Evolutionary conservation across 78 protist genomes (phyloP).

Genomic region (Guillardia theta): DNA sequence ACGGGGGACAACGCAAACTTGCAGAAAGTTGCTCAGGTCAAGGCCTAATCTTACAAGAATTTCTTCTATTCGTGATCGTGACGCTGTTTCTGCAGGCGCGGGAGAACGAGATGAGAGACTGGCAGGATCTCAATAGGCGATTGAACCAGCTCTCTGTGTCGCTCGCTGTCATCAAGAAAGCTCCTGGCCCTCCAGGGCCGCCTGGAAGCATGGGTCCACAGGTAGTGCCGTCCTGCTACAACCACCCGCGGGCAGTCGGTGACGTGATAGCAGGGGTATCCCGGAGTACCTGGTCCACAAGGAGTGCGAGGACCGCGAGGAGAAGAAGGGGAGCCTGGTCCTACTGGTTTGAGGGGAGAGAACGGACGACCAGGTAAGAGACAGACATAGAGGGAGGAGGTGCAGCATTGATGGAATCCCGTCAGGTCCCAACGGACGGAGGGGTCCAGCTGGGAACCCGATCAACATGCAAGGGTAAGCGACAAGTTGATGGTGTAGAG

Average conservation of each 20-base stretch:
- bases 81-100: background rate
- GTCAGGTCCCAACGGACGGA: background rate
- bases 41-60: no score
- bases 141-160: background rate
- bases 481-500: background rate
- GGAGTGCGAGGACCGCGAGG: background rate
- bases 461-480: background rate
- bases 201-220: background rate
- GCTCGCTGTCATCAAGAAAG: background rate
- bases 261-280: background rate
- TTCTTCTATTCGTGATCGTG: no score
- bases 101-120: background rate
- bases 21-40: background rate
- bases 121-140: background rate
- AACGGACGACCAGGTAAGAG: background rate
- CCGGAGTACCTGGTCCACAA: background rate
- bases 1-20: background rate
- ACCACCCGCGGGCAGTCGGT: background rate
- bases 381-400: background rate
- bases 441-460: constrained; percentile 11
- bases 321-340: background rate
- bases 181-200: background rate
- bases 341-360: no score
- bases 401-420: background rate
- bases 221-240: background rate